These are phyloP conservation scores for Leucocoprinus sp. DNA, from an alignment of 768 basidiomycete genomes.

Conservation along the genomic window DNA sequence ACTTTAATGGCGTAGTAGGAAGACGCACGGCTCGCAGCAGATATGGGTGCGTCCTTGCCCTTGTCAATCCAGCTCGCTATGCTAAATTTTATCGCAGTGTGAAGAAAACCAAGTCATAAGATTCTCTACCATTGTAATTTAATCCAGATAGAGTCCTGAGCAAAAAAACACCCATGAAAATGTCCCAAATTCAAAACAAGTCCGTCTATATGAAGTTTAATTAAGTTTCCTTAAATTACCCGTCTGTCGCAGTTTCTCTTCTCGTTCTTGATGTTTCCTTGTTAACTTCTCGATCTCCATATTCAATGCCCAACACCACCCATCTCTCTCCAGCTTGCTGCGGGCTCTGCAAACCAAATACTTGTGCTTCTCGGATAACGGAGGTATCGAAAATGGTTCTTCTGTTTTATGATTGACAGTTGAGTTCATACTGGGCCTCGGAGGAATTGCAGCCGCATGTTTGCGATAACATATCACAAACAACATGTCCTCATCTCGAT, in stretches of 20 bases:
- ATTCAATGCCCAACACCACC: constrained; percentile 93
- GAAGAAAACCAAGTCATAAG: constrained; percentile 76
- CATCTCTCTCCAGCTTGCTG: constrained; percentile 82
- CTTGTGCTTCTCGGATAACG: constrained; percentile 51
- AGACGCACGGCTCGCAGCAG: constrained; percentile 76
- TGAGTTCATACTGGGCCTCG: constrained; percentile 18
- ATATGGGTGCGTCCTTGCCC: constrained; percentile 62
- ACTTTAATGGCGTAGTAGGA: constrained; percentile 85
- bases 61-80: constrained; percentile 9
- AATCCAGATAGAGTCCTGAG: constrained; percentile 5
- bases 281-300: constrained; percentile 81
- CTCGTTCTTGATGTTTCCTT: constrained; percentile 52
- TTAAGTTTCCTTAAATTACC: constrained; percentile 43
- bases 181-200: neutral
- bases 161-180: neutral
- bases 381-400: constrained; percentile 30
- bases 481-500: constrained; percentile 80
- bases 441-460: constrained; percentile 23
- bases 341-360: constrained; percentile 62
- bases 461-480: constrained; percentile 73
- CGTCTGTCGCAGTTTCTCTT: constrained; percentile 53
- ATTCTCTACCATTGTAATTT: constrained; percentile 11
- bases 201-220: constrained; percentile 1
- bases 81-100: constrained; percentile 29
- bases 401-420: constrained; percentile 1